Evolutionary conservation across 2,329 filamentous ascomycete genomes (phyloP), one percentile per base, ranked within the genome.

Genomic region (Penicillium sp.): DNA sequence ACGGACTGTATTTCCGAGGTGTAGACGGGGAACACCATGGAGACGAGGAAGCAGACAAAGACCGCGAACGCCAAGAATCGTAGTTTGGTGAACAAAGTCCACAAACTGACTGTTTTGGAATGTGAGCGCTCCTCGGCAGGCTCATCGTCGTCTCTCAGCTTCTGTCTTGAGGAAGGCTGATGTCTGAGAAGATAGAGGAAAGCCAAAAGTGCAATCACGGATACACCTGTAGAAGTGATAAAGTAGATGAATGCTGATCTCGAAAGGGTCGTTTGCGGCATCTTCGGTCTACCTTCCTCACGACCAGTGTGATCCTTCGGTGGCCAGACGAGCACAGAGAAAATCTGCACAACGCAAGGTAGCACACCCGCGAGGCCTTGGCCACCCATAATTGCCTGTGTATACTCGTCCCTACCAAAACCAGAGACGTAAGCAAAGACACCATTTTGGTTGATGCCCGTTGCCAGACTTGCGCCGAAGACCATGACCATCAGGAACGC

Each of bases 1-100:
- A 82, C 76, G 2, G 80, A 84, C 21, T 79, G 59, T 48, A 88
- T 87, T 72, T 88, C 85, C 53, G 81, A 77, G 0, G 94, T 97
- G 74, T 95, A 95, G 56, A 97, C 90, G 1, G 94, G 94, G 77
- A 92, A 97, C 70, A 94, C 86, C 93, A 99, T 97, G 46, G 92
- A 92, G 50, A 93, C 76, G 40, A 82, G 76, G 67, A 97, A 97
- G 68, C 88, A 92, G 59, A 92, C 70, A 65, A 90, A 91, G 13
- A 97, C 84, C 7, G 89, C 84, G n/a, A 81, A 77, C 0, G 90
- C 84, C 13, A 92, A 80, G 84, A 88, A 95, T 66, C 83, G 85
- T 42, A 97, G 83, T 72, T 96, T 96, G 56, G 77, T 77, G 64
- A 94, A 86, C 3, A 97, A 83, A 1, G 78, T 78, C 60, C 77